These are phyloP conservation scores for Benincasa hispida DNA, from an alignment of 306 rosid species.

Conservation along the genomic window DNA sequence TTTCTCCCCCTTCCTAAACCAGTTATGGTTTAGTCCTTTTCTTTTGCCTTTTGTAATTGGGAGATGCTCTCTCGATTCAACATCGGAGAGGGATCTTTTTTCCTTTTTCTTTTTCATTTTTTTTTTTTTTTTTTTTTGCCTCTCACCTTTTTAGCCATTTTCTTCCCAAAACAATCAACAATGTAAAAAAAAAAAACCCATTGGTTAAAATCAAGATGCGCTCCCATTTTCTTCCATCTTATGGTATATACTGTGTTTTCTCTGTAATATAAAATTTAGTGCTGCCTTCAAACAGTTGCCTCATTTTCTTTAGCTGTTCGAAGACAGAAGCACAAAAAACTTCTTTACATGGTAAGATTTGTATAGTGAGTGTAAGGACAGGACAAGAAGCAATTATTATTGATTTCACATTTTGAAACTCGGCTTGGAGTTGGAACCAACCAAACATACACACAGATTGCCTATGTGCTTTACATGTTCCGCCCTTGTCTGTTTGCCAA, in stretches of 20 bases:
- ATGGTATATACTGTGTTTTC: neutral
- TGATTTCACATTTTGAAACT: neutral
- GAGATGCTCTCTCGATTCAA: neutral
- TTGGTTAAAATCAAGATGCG: conserved; percentile 2
- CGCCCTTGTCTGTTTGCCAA: neutral
- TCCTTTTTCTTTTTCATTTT: neutral
- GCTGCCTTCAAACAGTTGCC: neutral
- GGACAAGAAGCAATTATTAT: neutral
- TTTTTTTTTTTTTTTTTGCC: conserved; percentile 10
- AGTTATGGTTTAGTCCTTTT: neutral
- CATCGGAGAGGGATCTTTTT: neutral
- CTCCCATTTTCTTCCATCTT: neutral
- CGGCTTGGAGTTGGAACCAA: neutral
- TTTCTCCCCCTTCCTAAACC: neutral
- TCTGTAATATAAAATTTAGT: neutral
- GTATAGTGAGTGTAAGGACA: neutral
- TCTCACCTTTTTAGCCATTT: neutral
- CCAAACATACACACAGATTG: neutral
- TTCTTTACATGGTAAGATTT: neutral
- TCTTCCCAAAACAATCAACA: conserved; percentile 17
- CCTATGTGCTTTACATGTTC: neutral
- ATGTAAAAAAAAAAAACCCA: conserved; percentile 24
- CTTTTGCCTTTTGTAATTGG: neutral
- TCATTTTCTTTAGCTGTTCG: neutral
- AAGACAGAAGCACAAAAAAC: neutral